A percentile compares a stretch with the other conserved stretches of the same genome.
Conservation (phyloP, 352 stramenopile genomes). For the Phytopythium vexans region DNA sequence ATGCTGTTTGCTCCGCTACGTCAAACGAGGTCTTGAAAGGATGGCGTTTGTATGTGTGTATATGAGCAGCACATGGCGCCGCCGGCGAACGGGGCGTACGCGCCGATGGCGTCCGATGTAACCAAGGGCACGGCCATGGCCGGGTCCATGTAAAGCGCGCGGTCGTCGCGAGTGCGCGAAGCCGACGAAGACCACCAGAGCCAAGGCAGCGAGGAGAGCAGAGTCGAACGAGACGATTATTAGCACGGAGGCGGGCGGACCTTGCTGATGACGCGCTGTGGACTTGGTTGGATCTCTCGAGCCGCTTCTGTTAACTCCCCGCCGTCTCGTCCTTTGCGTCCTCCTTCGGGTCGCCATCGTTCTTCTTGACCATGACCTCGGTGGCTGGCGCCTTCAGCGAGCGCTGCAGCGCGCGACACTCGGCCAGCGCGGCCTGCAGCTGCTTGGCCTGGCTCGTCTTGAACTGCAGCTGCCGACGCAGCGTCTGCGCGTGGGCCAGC, state of each 20-base stretch:
- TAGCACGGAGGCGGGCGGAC: conserved; percentile 23
- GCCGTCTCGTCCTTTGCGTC: conserved; percentile 3
- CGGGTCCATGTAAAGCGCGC: conserved; percentile 47
- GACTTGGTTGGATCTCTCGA: no score
- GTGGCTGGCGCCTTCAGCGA: background rate
- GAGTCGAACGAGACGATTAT: conserved; percentile 18
- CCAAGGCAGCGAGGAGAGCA: background rate
- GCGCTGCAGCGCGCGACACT: conserved; percentile 18
- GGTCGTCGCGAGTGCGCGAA: conserved; percentile 2
- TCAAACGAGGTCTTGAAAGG: background rate
- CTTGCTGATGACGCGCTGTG: conserved; percentile 25
- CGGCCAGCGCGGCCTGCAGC: conserved; percentile 31
- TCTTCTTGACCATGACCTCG: conserved; percentile 2
- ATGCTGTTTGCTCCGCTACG: conserved; percentile 7
- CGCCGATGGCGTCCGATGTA: conserved; percentile 61
- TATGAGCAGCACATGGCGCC: conserved; percentile 61
- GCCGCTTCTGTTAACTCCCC: no score
- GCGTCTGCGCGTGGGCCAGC: conserved; percentile 48
- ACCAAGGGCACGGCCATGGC: conserved; percentile 76
- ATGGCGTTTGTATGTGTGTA: conserved; percentile 4
- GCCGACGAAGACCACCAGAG: conserved; percentile 1
- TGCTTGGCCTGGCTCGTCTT: conserved; percentile 42
- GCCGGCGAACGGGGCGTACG: conserved; percentile 54
- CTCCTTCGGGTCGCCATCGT: conserved; percentile 4
- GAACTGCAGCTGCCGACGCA: conserved; percentile 38